A percentile compares a stretch with the other conserved stretches of the same genome.
phyloP scores from a whole-genome alignment of 73 alveolate genomes.

The Tetrahymena borealis region DNA sequence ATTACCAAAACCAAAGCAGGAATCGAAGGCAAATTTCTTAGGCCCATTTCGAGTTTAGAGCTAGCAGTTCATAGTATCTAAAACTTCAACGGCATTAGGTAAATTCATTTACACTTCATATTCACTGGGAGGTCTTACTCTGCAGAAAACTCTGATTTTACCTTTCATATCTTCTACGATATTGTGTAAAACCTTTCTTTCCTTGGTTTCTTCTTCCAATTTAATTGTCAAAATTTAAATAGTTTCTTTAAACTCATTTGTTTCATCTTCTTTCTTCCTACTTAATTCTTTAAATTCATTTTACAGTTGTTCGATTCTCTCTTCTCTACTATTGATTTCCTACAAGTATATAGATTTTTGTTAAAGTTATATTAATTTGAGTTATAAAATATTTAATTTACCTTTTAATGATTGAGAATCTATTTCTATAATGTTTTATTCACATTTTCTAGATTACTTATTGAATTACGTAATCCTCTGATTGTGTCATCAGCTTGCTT shows the following conservation, averaged over 20 bases:
- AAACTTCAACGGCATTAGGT: conserved; percentile 14
- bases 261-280: neutral
- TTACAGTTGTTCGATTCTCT: neutral
- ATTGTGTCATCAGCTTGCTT: neutral
- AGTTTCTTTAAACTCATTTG: neutral
- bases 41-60: conserved; percentile 15
- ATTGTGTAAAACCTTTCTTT: conserved; percentile 65
- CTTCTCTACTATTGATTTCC: neutral
- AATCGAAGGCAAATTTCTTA: conserved; percentile 15
- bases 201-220: neutral
- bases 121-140: conserved; percentile 81
- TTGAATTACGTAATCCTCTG: neutral
- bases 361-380: too few relatives aligned
- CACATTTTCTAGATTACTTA: neutral
- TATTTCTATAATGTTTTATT: neutral
- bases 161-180: conserved; percentile 90
- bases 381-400: neutral
- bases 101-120: conserved; percentile 28
- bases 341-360: neutral
- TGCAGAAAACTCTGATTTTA: conserved; percentile 82
- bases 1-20: conserved; percentile 7
- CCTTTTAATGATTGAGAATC: neutral
- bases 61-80: conserved; percentile 42
- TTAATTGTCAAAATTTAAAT: neutral
- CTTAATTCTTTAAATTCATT: neutral